phyloP scores from a whole-genome alignment of 805 yeast species.

The Saccharomycopsis sp. region DNA sequence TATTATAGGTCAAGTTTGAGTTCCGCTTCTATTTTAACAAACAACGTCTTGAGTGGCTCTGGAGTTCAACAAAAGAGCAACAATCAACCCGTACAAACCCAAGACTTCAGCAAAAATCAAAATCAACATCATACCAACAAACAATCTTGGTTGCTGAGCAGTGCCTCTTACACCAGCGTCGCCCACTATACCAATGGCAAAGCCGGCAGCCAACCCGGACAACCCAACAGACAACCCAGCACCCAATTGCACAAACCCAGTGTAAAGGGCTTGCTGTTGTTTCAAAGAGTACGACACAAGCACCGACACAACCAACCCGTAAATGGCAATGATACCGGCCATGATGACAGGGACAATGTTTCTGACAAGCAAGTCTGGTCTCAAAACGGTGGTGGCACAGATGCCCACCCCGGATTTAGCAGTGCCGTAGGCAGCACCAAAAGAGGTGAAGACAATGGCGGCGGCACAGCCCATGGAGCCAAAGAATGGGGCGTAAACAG shows the following conservation, averaged over 20 bases:
- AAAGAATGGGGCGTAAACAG: slow-evolving; percentile 90
- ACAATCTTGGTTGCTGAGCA: slow-evolving; percentile 80
- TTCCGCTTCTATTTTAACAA: too few species aligned
- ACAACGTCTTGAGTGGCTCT: slow-evolving; percentile 89
- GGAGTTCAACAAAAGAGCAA: slow-evolving; percentile 94
- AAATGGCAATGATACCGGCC: slow-evolving; percentile 99
- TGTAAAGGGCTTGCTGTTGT: slow-evolving; percentile 87
- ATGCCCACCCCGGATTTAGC: slow-evolving; percentile 99
- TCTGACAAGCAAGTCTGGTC: slow-evolving; percentile 92
- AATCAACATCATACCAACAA: slow-evolving; percentile 84
- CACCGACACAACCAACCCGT: slow-evolving; percentile 94
- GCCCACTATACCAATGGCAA: slow-evolving; percentile 91
- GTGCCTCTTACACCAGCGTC: slow-evolving; percentile 86
- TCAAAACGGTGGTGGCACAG: slow-evolving; percentile 93
- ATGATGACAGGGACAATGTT: slow-evolving; percentile 95
- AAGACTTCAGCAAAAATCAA: slow-evolving; percentile 86
- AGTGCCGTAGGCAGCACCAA: slow-evolving; percentile 98
- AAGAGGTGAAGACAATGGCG: slow-evolving; percentile 96
- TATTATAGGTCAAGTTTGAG: too few species aligned
- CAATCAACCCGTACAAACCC: slow-evolving; percentile 91
- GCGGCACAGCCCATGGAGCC: slow-evolving; percentile 99
- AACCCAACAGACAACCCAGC: slow-evolving; percentile 96
- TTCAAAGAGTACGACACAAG: slow-evolving; percentile 82
- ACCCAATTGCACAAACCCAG: slow-evolving; percentile 97
- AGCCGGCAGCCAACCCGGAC: slow-evolving; percentile 93